Percentiles rank a stretch among this genome's conserved stretches.
phyloP scores from a whole-genome alignment of 2,329 filamentous ascomycete species.

The Lachnellula suecica region DNA sequence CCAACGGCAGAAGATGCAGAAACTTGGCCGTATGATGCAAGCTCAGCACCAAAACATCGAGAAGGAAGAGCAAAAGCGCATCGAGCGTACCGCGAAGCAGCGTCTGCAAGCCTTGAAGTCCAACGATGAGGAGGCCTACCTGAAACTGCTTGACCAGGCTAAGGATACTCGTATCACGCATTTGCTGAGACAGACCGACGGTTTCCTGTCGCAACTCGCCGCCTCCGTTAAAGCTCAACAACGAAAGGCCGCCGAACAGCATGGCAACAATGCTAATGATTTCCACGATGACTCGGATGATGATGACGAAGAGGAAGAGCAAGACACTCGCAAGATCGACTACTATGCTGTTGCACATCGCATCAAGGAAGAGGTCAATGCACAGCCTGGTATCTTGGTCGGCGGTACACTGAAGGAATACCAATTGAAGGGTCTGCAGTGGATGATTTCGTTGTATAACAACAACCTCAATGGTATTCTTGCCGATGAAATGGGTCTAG shows the following conservation, averaged over 20 bases:
- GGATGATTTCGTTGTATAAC: constrained; percentile 99
- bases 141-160: constrained; percentile 95
- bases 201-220: constrained; percentile 93
- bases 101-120: constrained; percentile 98
- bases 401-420: constrained; percentile 96
- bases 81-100: constrained; percentile 97
- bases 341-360: constrained; percentile 99
- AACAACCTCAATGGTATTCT: constrained; percentile 99
- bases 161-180: constrained; percentile 99
- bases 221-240: constrained; percentile 94
- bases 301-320: constrained; percentile 68
- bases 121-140: constrained; percentile 98
- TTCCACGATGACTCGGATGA: constrained; percentile 59
- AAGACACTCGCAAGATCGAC: constrained; percentile 80
- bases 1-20: constrained; percentile 75
- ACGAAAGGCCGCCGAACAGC: constrained; percentile 75
- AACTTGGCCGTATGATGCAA: constrained; percentile 87
- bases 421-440: constrained; percentile 96
- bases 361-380: constrained; percentile 85
- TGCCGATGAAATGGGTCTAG: constrained; percentile 99
- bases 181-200: constrained; percentile 92
- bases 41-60: constrained; percentile 93
- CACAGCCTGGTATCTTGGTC: constrained; percentile 82
- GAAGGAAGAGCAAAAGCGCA: constrained; percentile 98
- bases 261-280: constrained; percentile 61